A percentile compares a stretch with the other conserved stretches of the same genome.
These are phyloP conservation scores for Tinospora cordifolia DNA, from an alignment of 164 flowering plant species.

Conservation along the genomic window DNA sequence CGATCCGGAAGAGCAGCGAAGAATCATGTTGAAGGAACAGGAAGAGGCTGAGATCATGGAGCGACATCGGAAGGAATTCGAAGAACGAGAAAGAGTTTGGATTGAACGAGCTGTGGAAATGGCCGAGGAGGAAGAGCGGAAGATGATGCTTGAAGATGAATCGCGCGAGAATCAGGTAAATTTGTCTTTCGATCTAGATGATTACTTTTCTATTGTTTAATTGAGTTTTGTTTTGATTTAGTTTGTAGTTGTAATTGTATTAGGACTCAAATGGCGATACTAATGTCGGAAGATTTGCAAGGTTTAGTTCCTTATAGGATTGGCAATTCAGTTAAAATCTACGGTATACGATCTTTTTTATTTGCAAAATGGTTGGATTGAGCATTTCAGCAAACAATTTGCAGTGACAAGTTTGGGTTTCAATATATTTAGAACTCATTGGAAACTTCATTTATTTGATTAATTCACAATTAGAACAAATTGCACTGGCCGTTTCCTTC, in stretches of 20 bases:
- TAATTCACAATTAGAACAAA: not conserved
- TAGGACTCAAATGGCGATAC: too few relatives aligned
- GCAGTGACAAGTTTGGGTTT: too few relatives aligned
- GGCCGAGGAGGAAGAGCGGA: slow-evolving; percentile 37
- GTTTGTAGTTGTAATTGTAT: too few relatives aligned
- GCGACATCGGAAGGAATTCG: slow-evolving; percentile 53
- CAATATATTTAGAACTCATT: too few relatives aligned
- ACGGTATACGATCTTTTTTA: too few relatives aligned
- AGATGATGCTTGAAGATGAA: slow-evolving; percentile 34
- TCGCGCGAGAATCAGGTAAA: slow-evolving; percentile 26
- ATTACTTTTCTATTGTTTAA: not conserved
- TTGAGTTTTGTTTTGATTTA: not conserved
- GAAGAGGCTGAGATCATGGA: slow-evolving; percentile 54
- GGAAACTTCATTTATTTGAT: not conserved
- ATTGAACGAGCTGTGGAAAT: slow-evolving; percentile 38
- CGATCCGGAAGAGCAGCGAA: slow-evolving; percentile 61
- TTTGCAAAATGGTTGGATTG: not conserved
- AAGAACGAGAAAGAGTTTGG: slow-evolving; percentile 76
- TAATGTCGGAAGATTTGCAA: too few relatives aligned
- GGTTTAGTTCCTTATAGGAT: too few relatives aligned
- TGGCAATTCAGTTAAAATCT: too few relatives aligned
- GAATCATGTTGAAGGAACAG: slow-evolving; percentile 40
- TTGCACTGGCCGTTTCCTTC: not conserved
- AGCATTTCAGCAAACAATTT: not conserved
- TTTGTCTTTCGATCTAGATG: not conserved